phyloP scores from a whole-genome alignment of 768 basidiomycete genomes.

The Hygrophoropsis aurantiaca region DNA sequence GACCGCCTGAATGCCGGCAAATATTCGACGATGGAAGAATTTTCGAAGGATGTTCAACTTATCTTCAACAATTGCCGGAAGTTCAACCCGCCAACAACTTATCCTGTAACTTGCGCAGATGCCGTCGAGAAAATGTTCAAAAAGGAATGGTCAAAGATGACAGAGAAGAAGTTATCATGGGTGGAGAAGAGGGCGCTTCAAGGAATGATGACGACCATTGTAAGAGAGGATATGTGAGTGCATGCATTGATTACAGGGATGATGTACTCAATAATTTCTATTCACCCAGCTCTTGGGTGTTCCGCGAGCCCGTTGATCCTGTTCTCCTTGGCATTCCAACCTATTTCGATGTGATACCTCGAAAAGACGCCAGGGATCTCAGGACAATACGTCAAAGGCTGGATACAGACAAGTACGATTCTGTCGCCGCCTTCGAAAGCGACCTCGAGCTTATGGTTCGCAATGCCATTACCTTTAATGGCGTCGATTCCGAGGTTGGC shows the following conservation, averaged over 20 bases:
- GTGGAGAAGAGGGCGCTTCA: constrained; percentile 80
- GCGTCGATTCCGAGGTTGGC: constrained; percentile 77
- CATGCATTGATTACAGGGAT: background rate
- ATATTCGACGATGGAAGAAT: constrained; percentile 81
- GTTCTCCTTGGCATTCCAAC: constrained; percentile 77
- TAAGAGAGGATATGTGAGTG: constrained; percentile 66
- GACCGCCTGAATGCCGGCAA: constrained; percentile 62
- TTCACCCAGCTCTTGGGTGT: constrained; percentile 63
- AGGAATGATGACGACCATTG: constrained; percentile 64
- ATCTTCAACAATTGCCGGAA: constrained; percentile 87
- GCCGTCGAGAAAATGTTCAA: constrained; percentile 73
- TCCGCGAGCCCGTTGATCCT: constrained; percentile 89
- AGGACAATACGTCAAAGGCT: constrained; percentile 78
- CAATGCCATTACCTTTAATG: constrained; percentile 91
- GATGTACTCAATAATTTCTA: background rate
- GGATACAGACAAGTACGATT: constrained; percentile 80
- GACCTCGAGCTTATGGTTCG: constrained; percentile 86
- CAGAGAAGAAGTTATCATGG: constrained; percentile 71
- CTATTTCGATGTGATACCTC: constrained; percentile 84
- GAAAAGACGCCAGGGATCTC: constrained; percentile 86
- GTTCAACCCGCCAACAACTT: constrained; percentile 87
- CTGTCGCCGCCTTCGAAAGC: constrained; percentile 74
- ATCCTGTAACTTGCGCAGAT: constrained; percentile 70
- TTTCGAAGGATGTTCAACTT: constrained; percentile 77
- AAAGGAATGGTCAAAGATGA: constrained; percentile 82